Base-by-base conservation (phyloP, 2,329 filamentous ascomycete species). In the Fusarium heterosporum region DNA sequence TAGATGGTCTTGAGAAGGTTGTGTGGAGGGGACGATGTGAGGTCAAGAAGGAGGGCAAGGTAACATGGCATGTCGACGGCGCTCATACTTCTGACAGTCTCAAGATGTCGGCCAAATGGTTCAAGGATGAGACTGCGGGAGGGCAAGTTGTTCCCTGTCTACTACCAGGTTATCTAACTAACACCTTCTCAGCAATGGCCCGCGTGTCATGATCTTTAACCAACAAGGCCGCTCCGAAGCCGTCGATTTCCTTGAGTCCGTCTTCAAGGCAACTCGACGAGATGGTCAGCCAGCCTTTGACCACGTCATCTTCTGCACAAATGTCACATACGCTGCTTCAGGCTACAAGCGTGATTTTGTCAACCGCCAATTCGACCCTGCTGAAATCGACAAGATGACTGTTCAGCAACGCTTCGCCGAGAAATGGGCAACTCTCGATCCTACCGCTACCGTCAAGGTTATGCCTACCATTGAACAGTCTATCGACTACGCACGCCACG, bases 71-170 rank as follows among this genome's bases (percentile, higher is more conserved):
- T 74, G 87, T 99, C 19, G 96, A 99, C 74, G 94, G 96, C 10
- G 96, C 93, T 4, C 96, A 99, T 78, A 99, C 95, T 0, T 84
- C 91, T 5, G 95, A 98, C 75, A 97, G 93, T 75, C 90, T 99
- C 54, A 87, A 90, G 66, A 86, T 93, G 68, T 93, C 93, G 6
- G 90, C 90, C 1, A 86, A 87, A 64, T 97, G 94, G 94, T 98
- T 97, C 74, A 86, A 88, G 3, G 77, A 77, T 11, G 82, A 86
- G 71, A 80, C 74, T n/a, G 73, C 76, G 29, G 61, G 61, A 46
- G 73, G 71, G 76, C 77, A 72, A 55, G 75, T 47, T n/a, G 13
- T n/a, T 16, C 16, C 2, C 11, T 26, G 11, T n/a, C 10, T 10
- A n/a, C 6, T 9, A 12, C n/a, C 19, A 12, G 12, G 43, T 13